Evolutionary conservation across 306 rosid species (phyloP).

Genomic region (Luffa acutangula): DNA sequence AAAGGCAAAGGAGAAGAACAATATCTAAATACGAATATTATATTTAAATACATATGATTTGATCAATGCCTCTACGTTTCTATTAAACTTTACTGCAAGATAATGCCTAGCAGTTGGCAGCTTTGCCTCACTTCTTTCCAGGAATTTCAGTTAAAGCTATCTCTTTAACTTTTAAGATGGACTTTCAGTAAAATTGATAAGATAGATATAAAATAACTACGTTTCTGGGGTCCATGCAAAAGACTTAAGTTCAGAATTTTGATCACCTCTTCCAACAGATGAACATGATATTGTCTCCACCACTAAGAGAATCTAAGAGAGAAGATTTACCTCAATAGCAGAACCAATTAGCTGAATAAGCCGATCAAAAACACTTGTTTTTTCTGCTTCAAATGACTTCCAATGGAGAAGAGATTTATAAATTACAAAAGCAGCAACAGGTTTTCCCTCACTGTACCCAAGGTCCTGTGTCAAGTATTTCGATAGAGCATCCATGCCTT

Average conservation of each 20-base stretch:
- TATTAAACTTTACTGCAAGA: neutral
- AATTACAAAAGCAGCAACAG: slow-evolving; percentile 69
- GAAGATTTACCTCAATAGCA: slow-evolving; percentile 57
- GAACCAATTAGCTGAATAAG: slow-evolving; percentile 72
- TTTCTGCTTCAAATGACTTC: slow-evolving; percentile 82
- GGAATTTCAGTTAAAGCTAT: neutral
- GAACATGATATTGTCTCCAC: neutral
- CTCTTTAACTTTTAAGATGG: neutral
- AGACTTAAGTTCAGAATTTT: neutral
- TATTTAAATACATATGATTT: neutral
- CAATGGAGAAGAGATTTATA: slow-evolving; percentile 84
- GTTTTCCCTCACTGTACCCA: slow-evolving; percentile 82
- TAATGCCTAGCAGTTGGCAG: neutral
- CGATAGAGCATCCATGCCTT: slow-evolving; percentile 64
- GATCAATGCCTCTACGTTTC: neutral
- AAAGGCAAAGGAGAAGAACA: neutral
- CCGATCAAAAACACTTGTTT: slow-evolving; percentile 87
- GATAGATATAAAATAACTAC: neutral
- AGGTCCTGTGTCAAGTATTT: slow-evolving; percentile 48
- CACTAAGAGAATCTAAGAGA: neutral
- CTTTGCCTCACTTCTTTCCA: neutral
- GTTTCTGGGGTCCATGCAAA: neutral
- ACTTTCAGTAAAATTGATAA: neutral
- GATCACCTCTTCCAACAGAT: neutral
- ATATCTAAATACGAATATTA: neutral